Conservation (phyloP, 2,329 filamentous ascomycete genomes). For the Trichoderma cornu-damae region DNA sequence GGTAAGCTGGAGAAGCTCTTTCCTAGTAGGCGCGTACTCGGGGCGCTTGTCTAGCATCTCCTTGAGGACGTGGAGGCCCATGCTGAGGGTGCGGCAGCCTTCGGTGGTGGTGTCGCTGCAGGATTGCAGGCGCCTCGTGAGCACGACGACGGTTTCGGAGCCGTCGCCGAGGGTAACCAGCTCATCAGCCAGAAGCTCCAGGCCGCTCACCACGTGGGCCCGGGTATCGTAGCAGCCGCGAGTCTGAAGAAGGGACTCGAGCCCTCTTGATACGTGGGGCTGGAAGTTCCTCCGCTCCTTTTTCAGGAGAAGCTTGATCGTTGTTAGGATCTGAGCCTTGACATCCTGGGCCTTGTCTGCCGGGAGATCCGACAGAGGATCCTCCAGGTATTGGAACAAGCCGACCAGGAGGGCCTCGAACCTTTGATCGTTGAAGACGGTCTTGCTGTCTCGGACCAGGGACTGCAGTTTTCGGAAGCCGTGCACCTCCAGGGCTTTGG, state of each 20-base stretch:
- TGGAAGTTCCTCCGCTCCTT: conserved; percentile 61
- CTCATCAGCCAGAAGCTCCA: conserved; percentile 69
- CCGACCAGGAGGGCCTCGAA: conserved; percentile 64
- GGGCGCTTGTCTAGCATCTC: conserved; percentile 50
- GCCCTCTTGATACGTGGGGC: conserved; percentile 61
- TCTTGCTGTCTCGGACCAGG: conserved; percentile 61
- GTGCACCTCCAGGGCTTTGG: conserved; percentile 70
- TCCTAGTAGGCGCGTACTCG: conserved; percentile 46
- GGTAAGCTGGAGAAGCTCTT: conserved; percentile 49
- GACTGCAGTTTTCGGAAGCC: conserved; percentile 75
- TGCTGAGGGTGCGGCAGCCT: conserved; percentile 51
- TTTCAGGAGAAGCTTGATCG: conserved; percentile 67
- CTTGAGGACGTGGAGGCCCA: conserved; percentile 60
- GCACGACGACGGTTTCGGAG: conserved; percentile 52
- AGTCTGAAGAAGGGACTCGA: conserved; percentile 62
- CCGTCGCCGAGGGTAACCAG: conserved; percentile 62
- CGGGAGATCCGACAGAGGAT: conserved; percentile 48
- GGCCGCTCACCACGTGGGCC: conserved; percentile 66
- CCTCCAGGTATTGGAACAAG: conserved; percentile 67
- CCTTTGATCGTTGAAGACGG: conserved; percentile 60
- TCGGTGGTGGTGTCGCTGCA: conserved; percentile 40
- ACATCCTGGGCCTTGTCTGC: conserved; percentile 65
- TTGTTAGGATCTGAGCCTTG: conserved; percentile 68
- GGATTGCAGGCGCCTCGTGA: conserved; percentile 44
- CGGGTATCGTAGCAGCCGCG: conserved; percentile 62